Base-by-base conservation (phyloP, 2,329 filamentous ascomycete species). In the Diaporthe vexans region DNA sequence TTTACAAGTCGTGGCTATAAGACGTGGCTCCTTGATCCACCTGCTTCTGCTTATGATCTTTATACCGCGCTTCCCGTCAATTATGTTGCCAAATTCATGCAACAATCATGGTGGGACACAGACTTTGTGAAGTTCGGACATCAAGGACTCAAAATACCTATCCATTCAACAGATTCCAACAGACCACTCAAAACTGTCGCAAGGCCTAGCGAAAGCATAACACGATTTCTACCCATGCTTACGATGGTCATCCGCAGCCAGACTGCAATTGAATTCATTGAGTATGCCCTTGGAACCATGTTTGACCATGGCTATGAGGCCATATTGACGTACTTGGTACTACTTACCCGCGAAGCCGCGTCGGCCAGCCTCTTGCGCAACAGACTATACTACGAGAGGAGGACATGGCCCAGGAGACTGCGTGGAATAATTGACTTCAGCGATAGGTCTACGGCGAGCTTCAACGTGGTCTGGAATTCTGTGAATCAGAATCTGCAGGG, bases 381-480 rank as follows among this genome's bases (percentile, higher is more conserved):
- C 29, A 51, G 61, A 11, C 21, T 67, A n/a, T 29, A 67, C 13
- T 67, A 67, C 19, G 61, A 67, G 61, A 67, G 51, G 61, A 67
- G 61, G 9, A 67, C 46, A 10, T 67, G 61, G 61, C 43, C 61
- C 4, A 24, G 17, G 11, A 24, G 21, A 35, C 43, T 48, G 17
- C 26, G 29, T 7, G 19, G 11, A 17, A 67, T 67, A 15, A 1
- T n/a, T 2, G 61, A 52, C 3, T 35, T 52, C 6, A 37, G 29
- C 21, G 19, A 6, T 19, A 37, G 10, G 7, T 67, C 40, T 13
- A 19, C 21, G 5, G 19, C 24, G 10, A 33, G 3, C 3, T 67
- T 67, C 8, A 2, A 52, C 21, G n/a, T 24, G 13, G 17, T 67
- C 13, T 67, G 61, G 61, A 8, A 9, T 37, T 48, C 21, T 24